Base-by-base conservation (phyloP, 163 green algal species). In the Coccomyxa subellipsoidea region DNA sequence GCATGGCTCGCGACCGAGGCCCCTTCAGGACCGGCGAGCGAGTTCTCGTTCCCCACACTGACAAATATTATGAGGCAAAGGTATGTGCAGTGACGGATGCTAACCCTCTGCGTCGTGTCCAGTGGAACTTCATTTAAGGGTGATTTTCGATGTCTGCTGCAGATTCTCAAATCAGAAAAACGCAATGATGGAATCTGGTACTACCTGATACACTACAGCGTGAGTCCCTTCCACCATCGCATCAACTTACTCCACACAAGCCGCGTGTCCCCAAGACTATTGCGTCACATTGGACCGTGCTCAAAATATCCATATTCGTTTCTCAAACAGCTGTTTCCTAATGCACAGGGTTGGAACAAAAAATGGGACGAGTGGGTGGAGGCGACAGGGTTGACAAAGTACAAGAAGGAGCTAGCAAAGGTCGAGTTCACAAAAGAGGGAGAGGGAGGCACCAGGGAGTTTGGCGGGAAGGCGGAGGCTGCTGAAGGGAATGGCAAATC, bases 291-390 rank as follows among this genome's bases (percentile, higher is more conserved):
- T n/a, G n/a, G n/a, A n/a, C n/a, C n/a, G n/a, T n/a, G n/a, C n/a
- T n/a, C n/a, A n/a, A n/a, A n/a, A n/a, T n/a, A n/a, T n/a, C n/a
- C n/a, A n/a, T n/a, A n/a, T n/a, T n/a, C n/a, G n/a, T n/a, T n/a
- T n/a, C n/a, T n/a, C n/a, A n/a, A n/a, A n/a, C n/a, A n/a, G n/a
- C n/a, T n/a, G n/a, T n/a, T n/a, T n/a, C n/a, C n/a, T n/a, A n/a
- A n/a, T n/a, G n/a, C 47, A 59, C 84, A 91, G 87, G 93, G 93
- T 29, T 96, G 93, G 92, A 95, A 96, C 86, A 96, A 95, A 82
- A 94, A 96, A 77, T 95, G 89, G 81, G 93, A 95, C 80, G 91
- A 94, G 80, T 96, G 93, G 93, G 91, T 96, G 53, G 91, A 93
- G 80, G 88, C 88, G 47, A 66, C 82, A 1, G 89, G 87, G 12